Evolutionary conservation across 2,329 filamentous ascomycete species (phyloP).

Genomic region (Lasiodiplodia citricola): DNA sequence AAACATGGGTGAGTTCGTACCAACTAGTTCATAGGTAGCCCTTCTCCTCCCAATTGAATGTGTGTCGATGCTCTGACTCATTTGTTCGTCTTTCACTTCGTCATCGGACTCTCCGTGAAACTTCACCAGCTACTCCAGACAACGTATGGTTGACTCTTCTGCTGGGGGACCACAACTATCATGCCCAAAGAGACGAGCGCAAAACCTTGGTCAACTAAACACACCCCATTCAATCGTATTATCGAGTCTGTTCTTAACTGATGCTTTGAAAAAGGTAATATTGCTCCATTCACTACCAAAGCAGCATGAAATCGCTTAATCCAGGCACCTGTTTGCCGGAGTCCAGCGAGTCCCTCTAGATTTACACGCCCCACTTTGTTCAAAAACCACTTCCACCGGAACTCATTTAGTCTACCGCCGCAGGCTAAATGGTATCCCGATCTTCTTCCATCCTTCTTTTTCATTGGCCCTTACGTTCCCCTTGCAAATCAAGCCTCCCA

Average conservation of each 20-base stretch:
- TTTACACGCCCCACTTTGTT: not conserved
- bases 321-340: not conserved
- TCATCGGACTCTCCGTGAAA: not conserved
- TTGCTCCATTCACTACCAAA: slow-evolving; percentile 11
- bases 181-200: not conserved
- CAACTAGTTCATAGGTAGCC: not conserved
- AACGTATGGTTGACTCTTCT: not conserved
- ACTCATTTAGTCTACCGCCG: not conserved
- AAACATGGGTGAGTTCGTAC: not conserved
- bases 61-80: not conserved
- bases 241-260: not conserved
- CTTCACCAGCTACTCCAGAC: not conserved
- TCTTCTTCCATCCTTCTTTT: not conserved
- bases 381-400: not conserved
- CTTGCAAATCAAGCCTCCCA: not conserved
- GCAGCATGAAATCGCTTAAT: not conserved
- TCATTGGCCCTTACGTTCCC: not conserved
- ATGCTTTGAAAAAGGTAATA: not conserved
- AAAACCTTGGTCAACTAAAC: not conserved
- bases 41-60: not conserved
- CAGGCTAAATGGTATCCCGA: not conserved
- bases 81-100: not conserved
- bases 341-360: not conserved
- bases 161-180: not conserved
- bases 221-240: too few relatives aligned